A percentile compares a stretch with the other conserved stretches of the same genome.
These are phyloP conservation scores for Stephania japonica DNA, from an alignment of 164 flowering plant genomes.

Conservation along the genomic window DNA sequence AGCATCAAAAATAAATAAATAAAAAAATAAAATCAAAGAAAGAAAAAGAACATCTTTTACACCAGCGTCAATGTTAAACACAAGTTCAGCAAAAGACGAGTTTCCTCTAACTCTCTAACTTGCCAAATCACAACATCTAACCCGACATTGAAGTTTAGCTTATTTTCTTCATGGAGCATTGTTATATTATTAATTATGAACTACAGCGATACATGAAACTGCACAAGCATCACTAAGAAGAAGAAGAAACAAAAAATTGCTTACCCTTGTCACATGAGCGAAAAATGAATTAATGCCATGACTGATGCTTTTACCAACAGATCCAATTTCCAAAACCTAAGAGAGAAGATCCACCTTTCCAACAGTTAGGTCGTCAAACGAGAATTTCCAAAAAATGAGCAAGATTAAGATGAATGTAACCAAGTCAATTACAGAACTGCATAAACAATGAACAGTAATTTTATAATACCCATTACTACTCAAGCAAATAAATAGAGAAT, in stretches of 20 bases:
- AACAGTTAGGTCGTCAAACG: neutral
- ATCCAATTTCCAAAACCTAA: constrained; percentile 89
- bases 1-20: too few species aligned
- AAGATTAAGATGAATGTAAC: constrained; percentile 1
- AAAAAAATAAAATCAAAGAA: too few species aligned
- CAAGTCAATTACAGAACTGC: neutral
- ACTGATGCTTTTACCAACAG: constrained; percentile 63
- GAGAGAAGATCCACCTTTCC: constrained; percentile 6
- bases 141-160: neutral
- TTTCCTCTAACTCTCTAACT: too few species aligned
- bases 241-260: constrained; percentile 11
- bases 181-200: neutral
- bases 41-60: too few species aligned
- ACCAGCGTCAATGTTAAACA: too few species aligned
- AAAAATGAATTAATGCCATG: constrained; percentile 49
- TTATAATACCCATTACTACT: neutral
- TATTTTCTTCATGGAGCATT: neutral
- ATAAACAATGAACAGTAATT: neutral
- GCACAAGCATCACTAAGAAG: neutral
- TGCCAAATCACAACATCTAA: neutral
- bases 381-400: neutral
- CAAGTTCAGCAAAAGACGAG: too few species aligned
- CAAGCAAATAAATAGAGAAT: neutral
- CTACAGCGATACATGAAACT: neutral
- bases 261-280: constrained; percentile 62